Evolutionary conservation across 345 rosid species (phyloP).

Genomic region (Linum usitatissimum): DNA sequence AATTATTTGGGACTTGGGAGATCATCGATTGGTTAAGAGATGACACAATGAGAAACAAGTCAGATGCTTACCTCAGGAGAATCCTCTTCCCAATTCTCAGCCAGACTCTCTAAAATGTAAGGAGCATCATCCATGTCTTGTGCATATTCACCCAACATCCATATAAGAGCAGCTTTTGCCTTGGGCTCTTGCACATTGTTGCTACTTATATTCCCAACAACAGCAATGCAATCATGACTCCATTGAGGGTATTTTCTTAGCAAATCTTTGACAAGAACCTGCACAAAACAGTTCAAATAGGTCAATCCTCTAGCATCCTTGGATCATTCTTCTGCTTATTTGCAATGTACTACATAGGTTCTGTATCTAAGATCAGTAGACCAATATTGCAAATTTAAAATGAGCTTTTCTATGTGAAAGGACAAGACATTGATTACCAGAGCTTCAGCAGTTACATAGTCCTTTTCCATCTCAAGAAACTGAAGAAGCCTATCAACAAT

Average conservation of each 20-base stretch:
- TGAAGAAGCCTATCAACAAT: constrained; percentile 99
- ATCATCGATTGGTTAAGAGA: constrained; percentile 1
- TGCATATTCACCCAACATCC: constrained; percentile 99
- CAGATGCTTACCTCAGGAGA: constrained; percentile 62
- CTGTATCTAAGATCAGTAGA: neutral
- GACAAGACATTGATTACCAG: constrained; percentile 38
- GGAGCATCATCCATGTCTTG: constrained; percentile 98
- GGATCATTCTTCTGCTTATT: neutral
- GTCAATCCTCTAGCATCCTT: neutral
- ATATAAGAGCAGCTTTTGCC: constrained; percentile 95
- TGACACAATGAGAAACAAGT: constrained; percentile 4
- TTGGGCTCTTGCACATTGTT: constrained; percentile 87
- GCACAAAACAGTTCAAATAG: constrained; percentile 16
- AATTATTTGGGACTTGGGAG: neutral
- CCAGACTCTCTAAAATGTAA: constrained; percentile 71
- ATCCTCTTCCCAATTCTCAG: constrained; percentile 90
- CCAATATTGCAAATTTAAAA: constrained; percentile 5
- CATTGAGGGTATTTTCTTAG: constrained; percentile 96
- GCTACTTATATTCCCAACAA: constrained; percentile 96
- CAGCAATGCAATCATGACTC: constrained; percentile 99
- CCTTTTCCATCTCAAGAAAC: constrained; percentile 99
- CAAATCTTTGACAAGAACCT: constrained; percentile 97
- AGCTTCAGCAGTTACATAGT: constrained; percentile 96
- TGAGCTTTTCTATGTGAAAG: constrained; percentile 4
- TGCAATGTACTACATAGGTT: neutral